Evolutionary conservation across 768 basidiomycete species (phyloP).

Genomic region (Podaxis sp.): DNA sequence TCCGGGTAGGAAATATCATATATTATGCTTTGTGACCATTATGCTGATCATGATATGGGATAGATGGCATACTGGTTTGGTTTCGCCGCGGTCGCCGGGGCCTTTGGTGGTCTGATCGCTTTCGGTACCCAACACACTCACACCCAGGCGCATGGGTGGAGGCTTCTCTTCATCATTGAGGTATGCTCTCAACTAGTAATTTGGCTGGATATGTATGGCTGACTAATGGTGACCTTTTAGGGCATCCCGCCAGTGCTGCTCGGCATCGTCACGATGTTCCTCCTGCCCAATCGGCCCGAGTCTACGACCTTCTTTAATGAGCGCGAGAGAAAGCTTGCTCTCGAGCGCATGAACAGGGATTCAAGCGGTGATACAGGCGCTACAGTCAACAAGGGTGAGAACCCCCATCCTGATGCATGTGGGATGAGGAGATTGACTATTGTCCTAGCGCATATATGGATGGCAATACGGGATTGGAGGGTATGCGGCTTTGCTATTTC

Average conservation of each 20-base stretch:
- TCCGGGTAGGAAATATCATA: conserved; percentile 39
- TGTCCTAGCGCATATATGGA: conserved; percentile 49
- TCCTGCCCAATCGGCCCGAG: conserved; percentile 71
- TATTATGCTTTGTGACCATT: not conserved
- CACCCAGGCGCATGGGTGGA: conserved; percentile 47
- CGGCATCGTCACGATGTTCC: conserved; percentile 47
- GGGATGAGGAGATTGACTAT: not conserved
- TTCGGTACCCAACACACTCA: conserved; percentile 70
- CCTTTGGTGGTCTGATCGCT: conserved; percentile 81
- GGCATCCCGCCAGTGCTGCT: conserved; percentile 66
- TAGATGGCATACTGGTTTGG: conserved; percentile 79
- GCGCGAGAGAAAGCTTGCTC: conserved; percentile 51
- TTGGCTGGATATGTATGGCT: not conserved
- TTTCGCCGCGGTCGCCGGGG: conserved; percentile 80
- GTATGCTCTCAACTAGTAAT: conserved; percentile 24
- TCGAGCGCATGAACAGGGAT: conserved; percentile 64
- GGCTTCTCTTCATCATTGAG: conserved; percentile 71
- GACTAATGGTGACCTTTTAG: conserved; percentile 24
- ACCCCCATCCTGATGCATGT: not conserved
- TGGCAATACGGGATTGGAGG: conserved; percentile 72
- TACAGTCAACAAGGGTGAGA: conserved; percentile 54
- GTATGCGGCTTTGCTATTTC: conserved; percentile 26
- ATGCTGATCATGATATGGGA: not conserved
- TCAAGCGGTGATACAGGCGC: conserved; percentile 63
- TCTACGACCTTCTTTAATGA: conserved; percentile 55